These are phyloP conservation scores for Lachancea sp. DNA, from an alignment of 805 yeast genomes.

Conservation along the genomic window DNA sequence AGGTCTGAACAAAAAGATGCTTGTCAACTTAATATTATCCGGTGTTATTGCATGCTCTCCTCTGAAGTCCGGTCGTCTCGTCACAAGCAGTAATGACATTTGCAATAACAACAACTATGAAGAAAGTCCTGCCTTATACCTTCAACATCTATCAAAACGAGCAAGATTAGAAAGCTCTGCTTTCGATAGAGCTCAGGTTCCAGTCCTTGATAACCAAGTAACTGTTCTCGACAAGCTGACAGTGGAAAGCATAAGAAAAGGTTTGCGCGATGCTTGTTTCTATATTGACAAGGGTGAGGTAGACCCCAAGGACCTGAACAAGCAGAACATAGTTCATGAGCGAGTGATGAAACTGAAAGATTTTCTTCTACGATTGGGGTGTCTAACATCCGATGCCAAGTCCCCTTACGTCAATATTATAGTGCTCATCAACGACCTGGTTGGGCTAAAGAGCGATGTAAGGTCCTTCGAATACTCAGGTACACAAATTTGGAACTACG, in stretches of 20 bases:
- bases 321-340: neutral
- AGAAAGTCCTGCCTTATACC: conserved; percentile 17
- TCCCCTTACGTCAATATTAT: conserved; percentile 1
- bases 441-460: too few species aligned
- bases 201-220: neutral
- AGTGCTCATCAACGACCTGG: neutral
- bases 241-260: neutral
- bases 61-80: conserved; percentile 10
- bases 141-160: conserved; percentile 23
- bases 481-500: conserved; percentile 5
- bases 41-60: conserved; percentile 22
- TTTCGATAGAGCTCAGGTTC: neutral
- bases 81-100: conserved; percentile 27
- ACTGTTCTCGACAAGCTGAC: neutral
- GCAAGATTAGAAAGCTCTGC: conserved; percentile 13
- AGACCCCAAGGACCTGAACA: neutral
- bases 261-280: neutral
- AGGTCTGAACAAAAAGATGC: conserved; percentile 7
- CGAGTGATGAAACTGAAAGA: neutral
- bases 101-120: conserved; percentile 26
- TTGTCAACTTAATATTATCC: conserved; percentile 15
- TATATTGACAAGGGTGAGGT: neutral
- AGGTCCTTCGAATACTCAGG: neutral
- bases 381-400: neutral
- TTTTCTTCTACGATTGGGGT: neutral